Percentiles rank a stretch among this genome's conserved stretches.
These are phyloP conservation scores for Candida stauntonica DNA, from an alignment of 805 yeast genomes.

Conservation along the genomic window DNA sequence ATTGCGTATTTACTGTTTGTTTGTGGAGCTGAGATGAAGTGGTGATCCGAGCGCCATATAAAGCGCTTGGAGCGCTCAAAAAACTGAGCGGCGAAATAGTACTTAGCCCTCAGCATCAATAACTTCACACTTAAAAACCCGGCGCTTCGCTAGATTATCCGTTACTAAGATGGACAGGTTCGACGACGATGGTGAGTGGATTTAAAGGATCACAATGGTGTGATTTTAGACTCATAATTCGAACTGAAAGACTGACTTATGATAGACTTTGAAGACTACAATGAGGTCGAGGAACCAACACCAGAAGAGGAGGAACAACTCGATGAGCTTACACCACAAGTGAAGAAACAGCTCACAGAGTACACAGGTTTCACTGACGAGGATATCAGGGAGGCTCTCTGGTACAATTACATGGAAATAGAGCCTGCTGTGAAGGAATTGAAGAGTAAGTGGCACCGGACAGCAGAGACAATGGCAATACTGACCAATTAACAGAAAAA, in stretches of 20 bases:
- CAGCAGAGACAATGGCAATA: not conserved
- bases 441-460: slow-evolving; percentile 24
- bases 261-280: slow-evolving; percentile 28
- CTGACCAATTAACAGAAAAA: slow-evolving; percentile 15
- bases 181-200: slow-evolving; percentile 26
- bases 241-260: too few species aligned
- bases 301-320: slow-evolving; percentile 39
- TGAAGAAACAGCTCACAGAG: slow-evolving; percentile 34
- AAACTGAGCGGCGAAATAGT: not conserved
- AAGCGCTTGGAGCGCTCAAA: too few species aligned
- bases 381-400: slow-evolving; percentile 53
- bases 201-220: not conserved
- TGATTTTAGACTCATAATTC: too few species aligned
- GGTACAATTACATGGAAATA: slow-evolving; percentile 53
- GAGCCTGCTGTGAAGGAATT: slow-evolving; percentile 47
- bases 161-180: slow-evolving; percentile 9
- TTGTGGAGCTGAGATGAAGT: not conserved
- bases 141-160: not conserved
- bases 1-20: too few species aligned
- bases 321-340: slow-evolving; percentile 38
- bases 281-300: slow-evolving; percentile 29
- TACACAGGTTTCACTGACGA: slow-evolving; percentile 41
- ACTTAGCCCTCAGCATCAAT: not conserved
- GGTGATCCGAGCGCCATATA: too few species aligned
- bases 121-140: not conserved